These are phyloP conservation scores for Seiridium cupressi DNA, from an alignment of 2,329 filamentous ascomycete species.

Conservation along the genomic window DNA sequence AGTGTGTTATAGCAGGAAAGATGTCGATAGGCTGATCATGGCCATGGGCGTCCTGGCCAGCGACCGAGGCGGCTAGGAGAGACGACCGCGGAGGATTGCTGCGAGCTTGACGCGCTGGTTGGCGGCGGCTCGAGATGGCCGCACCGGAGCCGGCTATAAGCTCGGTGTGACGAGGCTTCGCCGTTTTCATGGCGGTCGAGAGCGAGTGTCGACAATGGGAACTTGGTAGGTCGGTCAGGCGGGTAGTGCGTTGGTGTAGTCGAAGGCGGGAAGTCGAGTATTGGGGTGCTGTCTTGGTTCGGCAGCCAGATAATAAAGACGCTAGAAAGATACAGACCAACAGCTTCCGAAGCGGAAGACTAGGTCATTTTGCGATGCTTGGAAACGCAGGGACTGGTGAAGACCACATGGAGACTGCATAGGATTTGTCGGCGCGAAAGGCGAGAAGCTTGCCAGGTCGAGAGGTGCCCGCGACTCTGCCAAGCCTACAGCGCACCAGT, in stretches of 20 bases:
- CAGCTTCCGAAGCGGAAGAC: constrained; percentile 22
- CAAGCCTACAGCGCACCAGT: background rate
- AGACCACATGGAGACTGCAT: background rate
- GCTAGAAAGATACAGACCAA: constrained; percentile 16
- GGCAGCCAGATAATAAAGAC: background rate
- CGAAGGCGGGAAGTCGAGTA: background rate
- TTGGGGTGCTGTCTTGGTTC: background rate
- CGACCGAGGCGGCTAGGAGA: constrained; percentile 37
- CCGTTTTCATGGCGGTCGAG: constrained; percentile 49
- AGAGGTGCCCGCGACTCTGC: background rate
- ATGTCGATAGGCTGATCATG: constrained; percentile 63
- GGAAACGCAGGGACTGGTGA: constrained; percentile 12
- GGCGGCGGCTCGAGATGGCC: constrained; percentile 52
- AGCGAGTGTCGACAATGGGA: background rate
- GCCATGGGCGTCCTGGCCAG: constrained; percentile 41
- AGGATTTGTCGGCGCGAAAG: constrained; percentile 7
- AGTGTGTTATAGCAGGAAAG: constrained; percentile 67
- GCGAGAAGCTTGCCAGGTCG: constrained; percentile 8
- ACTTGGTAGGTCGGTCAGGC: background rate
- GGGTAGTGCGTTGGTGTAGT: background rate
- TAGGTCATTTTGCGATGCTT: constrained; percentile 27
- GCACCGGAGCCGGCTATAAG: constrained; percentile 30
- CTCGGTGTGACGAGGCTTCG: constrained; percentile 42
- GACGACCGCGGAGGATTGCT: constrained; percentile 61
- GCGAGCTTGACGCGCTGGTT: constrained; percentile 64